Evolutionary conservation across 192 early-diverging fungal genomes (phyloP), one percentile per base, ranked within the genome.

Genomic region (Gaertneriomyces sp.): DNA sequence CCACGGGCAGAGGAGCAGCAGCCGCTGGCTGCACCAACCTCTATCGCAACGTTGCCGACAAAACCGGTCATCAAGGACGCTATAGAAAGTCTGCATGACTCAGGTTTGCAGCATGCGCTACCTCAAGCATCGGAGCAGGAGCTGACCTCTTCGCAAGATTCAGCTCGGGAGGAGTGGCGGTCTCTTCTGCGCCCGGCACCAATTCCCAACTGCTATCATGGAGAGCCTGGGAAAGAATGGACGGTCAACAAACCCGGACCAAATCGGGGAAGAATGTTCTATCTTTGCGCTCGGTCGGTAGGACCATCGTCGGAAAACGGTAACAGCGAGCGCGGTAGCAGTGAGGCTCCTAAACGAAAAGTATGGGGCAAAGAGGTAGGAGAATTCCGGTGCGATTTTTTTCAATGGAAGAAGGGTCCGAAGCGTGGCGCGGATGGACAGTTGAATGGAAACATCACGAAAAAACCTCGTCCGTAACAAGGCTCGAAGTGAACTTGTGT

Each of bases 221-320:
- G 73, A 41, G 87, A 84, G 56, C 76, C 78, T 14, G 78, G 81
- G 20, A 88, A 87, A 70, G 78, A 85, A 60, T 83, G 74, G 52
- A 78, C 66, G 2, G 88, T 90, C 19, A 88, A 84, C 63, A 91
- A 91, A 68, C 54, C 79, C 20, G 89, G 90, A 7, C 78, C 79
- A 10, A 91, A 90, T 75, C 79, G 88, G 39, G 88, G 89, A 2
- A 71, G 86, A 9, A 52, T 65, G 43, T 91, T 91, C 61, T 91
- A 78, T 60, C 71, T 87, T 17, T 90, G 90, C 66, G 78, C 80
- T 16, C 46, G 85, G 70, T 82, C 78, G 11, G 77, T 81, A 2
- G 75, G 74, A 11, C 57, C 66, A 7, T 52, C 43, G 58, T 19
- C 19, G 1, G 66, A 60, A 14, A 19, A 44, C 43, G 55, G 41